phyloP scores from a whole-genome alignment of 2,329 filamentous ascomycete species.

The Emmonsiellopsis sp. region DNA sequence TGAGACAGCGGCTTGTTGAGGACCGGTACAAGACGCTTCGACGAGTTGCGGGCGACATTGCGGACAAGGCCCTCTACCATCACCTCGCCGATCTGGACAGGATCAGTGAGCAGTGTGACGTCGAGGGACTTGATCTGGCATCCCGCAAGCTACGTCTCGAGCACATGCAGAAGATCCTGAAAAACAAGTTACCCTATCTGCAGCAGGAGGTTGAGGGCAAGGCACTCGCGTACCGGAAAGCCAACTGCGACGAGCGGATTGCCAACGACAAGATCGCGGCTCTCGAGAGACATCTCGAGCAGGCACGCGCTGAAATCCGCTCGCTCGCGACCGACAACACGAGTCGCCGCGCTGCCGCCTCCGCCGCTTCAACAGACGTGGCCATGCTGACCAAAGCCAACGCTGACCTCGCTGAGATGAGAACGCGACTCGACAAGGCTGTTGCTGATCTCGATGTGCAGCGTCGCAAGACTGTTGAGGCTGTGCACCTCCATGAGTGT shows the following conservation, averaged over 20 bases:
- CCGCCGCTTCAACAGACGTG: not conserved
- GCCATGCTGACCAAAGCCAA: not conserved
- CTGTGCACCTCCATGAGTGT: not conserved
- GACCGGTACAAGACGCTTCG: not conserved
- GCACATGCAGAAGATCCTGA: not conserved
- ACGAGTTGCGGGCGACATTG: not conserved
- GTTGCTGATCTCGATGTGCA: not conserved
- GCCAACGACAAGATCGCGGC: not conserved
- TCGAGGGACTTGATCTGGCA: not conserved
- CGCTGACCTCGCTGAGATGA: conserved; percentile 2
- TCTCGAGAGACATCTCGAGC: conserved; percentile 2
- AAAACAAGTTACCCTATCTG: not conserved
- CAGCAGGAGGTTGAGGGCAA: not conserved
- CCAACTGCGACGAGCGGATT: not conserved
- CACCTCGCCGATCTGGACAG: not conserved
- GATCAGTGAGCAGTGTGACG: not conserved
- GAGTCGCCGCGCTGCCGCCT: not conserved
- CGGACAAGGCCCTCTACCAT: not conserved
- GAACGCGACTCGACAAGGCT: not conserved
- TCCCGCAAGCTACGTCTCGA: not conserved
- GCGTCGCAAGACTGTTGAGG: not conserved
- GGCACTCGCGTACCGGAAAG: not conserved
- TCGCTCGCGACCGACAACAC: not conserved
- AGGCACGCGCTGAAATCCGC: not conserved
- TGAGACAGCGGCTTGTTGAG: not conserved